phyloP scores from a whole-genome alignment of 306 rosid species.

The Arachis stenosperma region DNA sequence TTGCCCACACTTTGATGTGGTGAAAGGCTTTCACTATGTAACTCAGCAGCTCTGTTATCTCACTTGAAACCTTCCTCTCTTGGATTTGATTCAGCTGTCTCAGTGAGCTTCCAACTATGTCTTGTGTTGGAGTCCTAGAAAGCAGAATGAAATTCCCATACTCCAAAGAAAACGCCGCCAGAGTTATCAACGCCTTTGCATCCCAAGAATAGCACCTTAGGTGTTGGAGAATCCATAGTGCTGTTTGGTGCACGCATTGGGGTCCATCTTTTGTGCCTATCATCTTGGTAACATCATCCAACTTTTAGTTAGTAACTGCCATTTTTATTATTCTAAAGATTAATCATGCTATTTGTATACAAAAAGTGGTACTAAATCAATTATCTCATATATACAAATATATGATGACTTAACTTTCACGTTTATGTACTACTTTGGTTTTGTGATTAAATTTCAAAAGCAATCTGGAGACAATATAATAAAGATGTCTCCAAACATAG shows the following conservation, averaged over 20 bases:
- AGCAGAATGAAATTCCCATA: conserved; percentile 37
- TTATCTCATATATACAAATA: no score
- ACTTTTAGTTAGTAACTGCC: background rate
- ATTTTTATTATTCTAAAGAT: no score
- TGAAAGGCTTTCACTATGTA: conserved; percentile 36
- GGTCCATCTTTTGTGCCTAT: conserved; percentile 29
- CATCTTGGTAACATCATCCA: conserved; percentile 34
- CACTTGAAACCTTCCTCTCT: conserved; percentile 22
- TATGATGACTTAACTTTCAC: no score
- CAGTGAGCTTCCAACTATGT: conserved; percentile 36
- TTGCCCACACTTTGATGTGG: conserved; percentile 46
- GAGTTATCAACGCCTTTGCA: conserved; percentile 55
- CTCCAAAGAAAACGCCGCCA: conserved; percentile 45
- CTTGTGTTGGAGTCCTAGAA: conserved; percentile 4
- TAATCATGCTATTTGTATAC: no score
- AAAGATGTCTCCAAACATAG: no score
- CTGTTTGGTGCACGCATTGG: conserved; percentile 42
- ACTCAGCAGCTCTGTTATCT: background rate
- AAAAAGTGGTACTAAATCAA: no score
- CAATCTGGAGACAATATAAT: no score
- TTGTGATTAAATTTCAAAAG: no score
- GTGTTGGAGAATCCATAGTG: conserved; percentile 43
- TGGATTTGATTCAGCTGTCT: conserved; percentile 40
- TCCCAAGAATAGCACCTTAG: conserved; percentile 61
- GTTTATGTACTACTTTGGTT: no score